Conservation (phyloP, 768 basidiomycete species). For the Leccinum boreale region DNA sequence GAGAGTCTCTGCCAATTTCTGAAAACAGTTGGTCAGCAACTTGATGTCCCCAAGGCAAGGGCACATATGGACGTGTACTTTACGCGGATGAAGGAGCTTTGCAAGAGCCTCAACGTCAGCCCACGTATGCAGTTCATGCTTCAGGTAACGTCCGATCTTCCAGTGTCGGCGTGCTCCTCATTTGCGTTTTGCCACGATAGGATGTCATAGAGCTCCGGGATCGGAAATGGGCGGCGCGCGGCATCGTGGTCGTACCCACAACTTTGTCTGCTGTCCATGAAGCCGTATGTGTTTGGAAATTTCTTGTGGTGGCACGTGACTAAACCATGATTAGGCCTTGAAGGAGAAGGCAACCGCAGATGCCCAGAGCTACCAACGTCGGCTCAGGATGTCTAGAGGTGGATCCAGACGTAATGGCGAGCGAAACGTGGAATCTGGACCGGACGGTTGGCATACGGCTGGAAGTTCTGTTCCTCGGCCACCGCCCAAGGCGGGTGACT, state of each 20-base stretch:
- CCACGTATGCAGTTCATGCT: conserved; percentile 95
- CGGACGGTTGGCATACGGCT: no score
- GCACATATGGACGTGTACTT: conserved; percentile 94
- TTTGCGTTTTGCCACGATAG: conserved; percentile 38
- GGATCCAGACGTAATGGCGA: no score
- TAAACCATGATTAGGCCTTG: no score
- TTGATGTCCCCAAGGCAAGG: conserved; percentile 79
- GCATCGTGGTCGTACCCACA: conserved; percentile 70
- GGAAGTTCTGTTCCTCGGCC: no score
- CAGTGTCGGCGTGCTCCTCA: not conserved
- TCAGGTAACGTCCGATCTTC: conserved; percentile 54
- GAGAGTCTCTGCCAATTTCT: conserved; percentile 93
- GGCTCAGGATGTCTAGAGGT: no score
- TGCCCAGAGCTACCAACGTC: no score
- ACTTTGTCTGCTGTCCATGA: no score
- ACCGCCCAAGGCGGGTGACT: no score
- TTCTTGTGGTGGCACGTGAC: no score
- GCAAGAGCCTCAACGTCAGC: conserved; percentile 69
- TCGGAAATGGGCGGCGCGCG: conserved; percentile 76
- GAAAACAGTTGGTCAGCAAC: conserved; percentile 77
- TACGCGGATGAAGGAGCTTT: conserved; percentile 80
- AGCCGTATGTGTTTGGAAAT: no score
- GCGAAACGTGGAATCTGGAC: no score
- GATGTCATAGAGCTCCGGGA: conserved; percentile 88
- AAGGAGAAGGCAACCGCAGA: no score